Conservation (phyloP, 768 basidiomycete species). For the Amanita pseudoporphyria region DNA sequence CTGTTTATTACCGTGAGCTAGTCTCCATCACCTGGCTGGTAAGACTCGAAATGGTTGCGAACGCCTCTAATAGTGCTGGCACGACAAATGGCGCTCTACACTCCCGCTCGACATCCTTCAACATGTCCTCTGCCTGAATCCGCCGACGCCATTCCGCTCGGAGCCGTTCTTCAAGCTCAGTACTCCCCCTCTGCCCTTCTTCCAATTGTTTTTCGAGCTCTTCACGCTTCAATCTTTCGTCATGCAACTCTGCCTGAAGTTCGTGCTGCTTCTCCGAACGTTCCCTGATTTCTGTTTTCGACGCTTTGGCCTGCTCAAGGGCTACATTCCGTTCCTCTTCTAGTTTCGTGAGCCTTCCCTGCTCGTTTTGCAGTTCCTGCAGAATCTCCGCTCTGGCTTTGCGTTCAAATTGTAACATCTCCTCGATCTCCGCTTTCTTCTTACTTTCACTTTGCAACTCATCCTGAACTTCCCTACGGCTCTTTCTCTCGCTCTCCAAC, state of each 20-base stretch:
- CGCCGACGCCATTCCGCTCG: slow-evolving; percentile 25
- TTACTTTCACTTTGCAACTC: background rate
- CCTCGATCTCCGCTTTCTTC: background rate
- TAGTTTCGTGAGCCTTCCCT: too few relatives aligned
- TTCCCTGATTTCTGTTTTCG: background rate
- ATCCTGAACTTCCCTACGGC: background rate
- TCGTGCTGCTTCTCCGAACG: background rate
- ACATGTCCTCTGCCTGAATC: slow-evolving; percentile 32
- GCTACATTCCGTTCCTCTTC: background rate
- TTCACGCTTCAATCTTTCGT: background rate
- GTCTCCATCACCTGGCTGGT: background rate
- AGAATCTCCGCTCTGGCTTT: background rate
- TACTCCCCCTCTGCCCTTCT: background rate
- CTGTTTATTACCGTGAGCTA: background rate
- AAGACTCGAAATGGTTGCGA: slow-evolving; percentile 31
- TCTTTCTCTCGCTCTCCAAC: background rate
- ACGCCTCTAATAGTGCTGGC: slow-evolving; percentile 45
- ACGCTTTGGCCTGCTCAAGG: background rate
- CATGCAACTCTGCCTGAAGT: background rate
- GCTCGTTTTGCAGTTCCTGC: background rate
- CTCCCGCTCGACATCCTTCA: slow-evolving; percentile 42
- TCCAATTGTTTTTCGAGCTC: background rate
- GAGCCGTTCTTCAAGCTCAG: slow-evolving; percentile 16
- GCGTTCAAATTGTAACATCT: background rate
- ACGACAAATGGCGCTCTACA: slow-evolving; percentile 45